Evolutionary conservation across 2,329 filamentous ascomycete species (phyloP), one percentile per base, ranked within the genome.

Genomic region (Fonsecaea pedrosoi): DNA sequence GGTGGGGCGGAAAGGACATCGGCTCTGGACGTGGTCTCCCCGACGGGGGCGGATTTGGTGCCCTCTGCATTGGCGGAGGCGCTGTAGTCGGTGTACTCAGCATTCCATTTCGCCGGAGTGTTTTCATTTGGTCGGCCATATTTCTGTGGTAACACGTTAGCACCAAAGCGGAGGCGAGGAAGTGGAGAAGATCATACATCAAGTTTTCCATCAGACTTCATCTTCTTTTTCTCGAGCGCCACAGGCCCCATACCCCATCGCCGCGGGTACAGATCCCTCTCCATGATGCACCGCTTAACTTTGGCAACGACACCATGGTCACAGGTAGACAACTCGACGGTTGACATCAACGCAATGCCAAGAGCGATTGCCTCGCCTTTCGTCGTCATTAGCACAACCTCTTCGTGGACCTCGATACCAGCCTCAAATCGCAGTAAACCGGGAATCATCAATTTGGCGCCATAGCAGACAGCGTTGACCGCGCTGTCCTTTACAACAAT

Each of bases 281-380:
- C 95, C 95, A 99, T 99, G 81, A 99, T 99, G 82, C 94, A 97
- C 75, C 95, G 90, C 90, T 99, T 99, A 79, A 99, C 92, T 86
- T 97, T 98, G 74, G 95, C 95, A 67, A 98, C 94, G 66, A 97
- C 93, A 75, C 95, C 95, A 81, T 99, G 95, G 78, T 98, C 94
- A 81, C 95, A 98, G 38, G 93, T 94, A 35, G 92, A 92, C 81
- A 99, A 92, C 83, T 98, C 95, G 57, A 97, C 93, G 2, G 94
- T 96, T 45, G 93, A 97, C 95, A 99, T 99, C 80, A 96, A 92
- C 18, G 95, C 93, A 75, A 97, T 96, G 75, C 91, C 95, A 69
- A 99, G 87, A 67, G 95, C 95, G 76, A 99, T 97, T 54, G 95
- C 95, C 84, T 99, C 95, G 75, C 95, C 95, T 87, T 99, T 99